Base-by-base conservation (phyloP, 2,329 filamentous ascomycete genomes). In the Thelonectria olida region DNA sequence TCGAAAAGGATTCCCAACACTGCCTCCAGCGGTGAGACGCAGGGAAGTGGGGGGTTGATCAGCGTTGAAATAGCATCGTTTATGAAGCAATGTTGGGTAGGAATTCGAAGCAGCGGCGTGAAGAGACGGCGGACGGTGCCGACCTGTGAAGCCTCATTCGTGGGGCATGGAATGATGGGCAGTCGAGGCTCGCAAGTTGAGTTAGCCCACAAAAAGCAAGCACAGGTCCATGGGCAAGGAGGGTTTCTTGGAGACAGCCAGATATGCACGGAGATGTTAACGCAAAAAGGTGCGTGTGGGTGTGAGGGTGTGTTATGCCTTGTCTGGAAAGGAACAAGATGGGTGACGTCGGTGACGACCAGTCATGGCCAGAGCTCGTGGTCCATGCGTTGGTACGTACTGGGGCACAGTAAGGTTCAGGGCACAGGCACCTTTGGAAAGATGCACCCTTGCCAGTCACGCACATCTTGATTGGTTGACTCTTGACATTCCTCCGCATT, bases 331-430 rank as follows among this genome's bases (percentile, higher is more conserved):
- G 45, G 9, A 17, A 13, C 20, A 28, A 52, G 36, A 44, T 42
- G 54, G 56, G 68, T 71, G 69, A 71, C 67, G 68, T 71, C 59
- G 65, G 51, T 61, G 57, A 54, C 48, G 50, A 64, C 25, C 48
- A 54, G 47, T 51, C 53, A 50, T 45, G 64, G 41, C 28, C 34
- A 45, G 44, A 49, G 53, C 53, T 28, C 27, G 15, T 47, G 39
- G 28, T 13, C 25, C 36, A 20, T 44, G 45, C 34, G 27, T n/a
- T n/a, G n/a, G n/a, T n/a, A n/a, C n/a, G n/a, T n/a, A n/a, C n/a
- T n/a, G n/a, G n/a, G n/a, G n/a, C n/a, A n/a, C n/a, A n/a, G n/a
- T 22, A 44, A 47, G 19, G 47, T 19, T 51, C 45, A 42, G 22
- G 44, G n/a, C 19, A 23, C 15, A 36, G 31, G 49, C 17, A 23